Conservation (phyloP, 768 basidiomycete species). For the Lanmaoa rubissima region DNA sequence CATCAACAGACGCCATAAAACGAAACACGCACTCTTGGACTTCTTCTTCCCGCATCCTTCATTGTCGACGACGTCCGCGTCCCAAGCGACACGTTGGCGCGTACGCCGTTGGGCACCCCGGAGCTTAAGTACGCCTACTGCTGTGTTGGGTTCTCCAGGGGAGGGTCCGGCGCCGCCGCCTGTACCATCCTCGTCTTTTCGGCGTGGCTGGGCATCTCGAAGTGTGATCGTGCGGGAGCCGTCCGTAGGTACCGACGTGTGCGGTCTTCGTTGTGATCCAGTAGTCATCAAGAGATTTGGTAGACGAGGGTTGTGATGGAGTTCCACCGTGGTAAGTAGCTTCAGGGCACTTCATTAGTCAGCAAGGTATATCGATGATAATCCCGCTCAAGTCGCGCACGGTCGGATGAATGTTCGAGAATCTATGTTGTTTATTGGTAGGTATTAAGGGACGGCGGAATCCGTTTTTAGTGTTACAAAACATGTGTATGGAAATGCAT, state of each 20-base stretch:
- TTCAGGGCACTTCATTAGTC: conserved; percentile 16
- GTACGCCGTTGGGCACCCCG: conserved; percentile 49
- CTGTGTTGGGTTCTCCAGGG: conserved; percentile 17
- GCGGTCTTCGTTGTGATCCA: conserved; percentile 30
- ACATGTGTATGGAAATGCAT: conserved; percentile 25
- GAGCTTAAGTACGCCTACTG: conserved; percentile 56
- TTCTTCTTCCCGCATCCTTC: conserved; percentile 88
- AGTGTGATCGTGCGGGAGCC: conserved; percentile 57
- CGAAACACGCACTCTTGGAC: conserved; percentile 74
- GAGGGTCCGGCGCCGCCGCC: conserved; percentile 18
- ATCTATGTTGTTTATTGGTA: conserved; percentile 14
- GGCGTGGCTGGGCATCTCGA: conserved; percentile 34
- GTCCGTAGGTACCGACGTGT: conserved; percentile 45
- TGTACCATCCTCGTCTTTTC: conserved; percentile 22
- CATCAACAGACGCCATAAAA: neutral
- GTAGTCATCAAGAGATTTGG: conserved; percentile 9
- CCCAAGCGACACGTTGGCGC: conserved; percentile 73
- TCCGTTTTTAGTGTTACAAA: conserved; percentile 25
- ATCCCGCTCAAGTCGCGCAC: too few relatives aligned
- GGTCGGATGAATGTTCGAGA: neutral
- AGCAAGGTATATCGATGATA: neutral
- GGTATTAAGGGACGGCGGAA: conserved; percentile 20
- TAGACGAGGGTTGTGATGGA: neutral
- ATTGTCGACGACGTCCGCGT: conserved; percentile 84
- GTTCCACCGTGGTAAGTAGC: too few relatives aligned